A percentile compares a stretch with the other conserved stretches of the same genome.
Evolutionary conservation across 2,329 filamentous ascomycete genomes (phyloP).

Genomic region (Dendrostoma leiphaemia): DNA sequence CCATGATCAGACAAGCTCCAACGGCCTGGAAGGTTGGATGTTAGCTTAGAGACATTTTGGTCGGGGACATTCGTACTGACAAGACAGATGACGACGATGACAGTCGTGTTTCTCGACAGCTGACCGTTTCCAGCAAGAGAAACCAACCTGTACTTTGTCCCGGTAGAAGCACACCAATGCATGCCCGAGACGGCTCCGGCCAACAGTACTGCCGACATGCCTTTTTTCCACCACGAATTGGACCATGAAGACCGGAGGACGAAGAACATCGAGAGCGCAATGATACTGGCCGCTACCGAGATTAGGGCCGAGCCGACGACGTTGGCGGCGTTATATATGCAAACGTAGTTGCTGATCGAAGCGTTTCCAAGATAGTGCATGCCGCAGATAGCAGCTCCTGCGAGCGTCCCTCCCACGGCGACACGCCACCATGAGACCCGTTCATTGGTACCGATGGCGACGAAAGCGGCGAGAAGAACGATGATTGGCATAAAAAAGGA

Average conservation of each 20-base stretch:
- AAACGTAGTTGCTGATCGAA: constrained; percentile 74
- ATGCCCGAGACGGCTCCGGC: constrained; percentile 77
- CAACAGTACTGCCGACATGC: constrained; percentile 64
- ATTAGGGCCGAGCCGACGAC: constrained; percentile 70
- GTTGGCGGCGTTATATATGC: constrained; percentile 57
- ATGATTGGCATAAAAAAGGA: constrained; percentile 80
- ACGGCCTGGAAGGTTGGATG: too few species aligned
- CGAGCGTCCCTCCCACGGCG: constrained; percentile 62
- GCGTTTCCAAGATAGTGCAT: constrained; percentile 91
- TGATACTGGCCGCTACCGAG: constrained; percentile 67
- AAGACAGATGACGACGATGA: constrained; percentile 71
- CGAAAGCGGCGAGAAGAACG: constrained; percentile 71
- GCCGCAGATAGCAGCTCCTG: constrained; percentile 73
- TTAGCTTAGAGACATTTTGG: background rate
- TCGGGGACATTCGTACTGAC: too few species aligned
- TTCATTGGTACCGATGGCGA: constrained; percentile 60
- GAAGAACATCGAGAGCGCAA: constrained; percentile 75
- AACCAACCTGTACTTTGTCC: constrained; percentile 64
- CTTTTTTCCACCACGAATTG: constrained; percentile 73
- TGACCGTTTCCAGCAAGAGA: constrained; percentile 40
- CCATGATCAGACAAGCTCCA: constrained; percentile 59
- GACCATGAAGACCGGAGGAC: constrained; percentile 74
- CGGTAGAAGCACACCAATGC: constrained; percentile 79
- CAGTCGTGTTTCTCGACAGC: constrained; percentile 60
- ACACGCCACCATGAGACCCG: constrained; percentile 58